Evolutionary conservation across 306 rosid genomes (phyloP).

Genomic region (Cucumis hystrix): DNA sequence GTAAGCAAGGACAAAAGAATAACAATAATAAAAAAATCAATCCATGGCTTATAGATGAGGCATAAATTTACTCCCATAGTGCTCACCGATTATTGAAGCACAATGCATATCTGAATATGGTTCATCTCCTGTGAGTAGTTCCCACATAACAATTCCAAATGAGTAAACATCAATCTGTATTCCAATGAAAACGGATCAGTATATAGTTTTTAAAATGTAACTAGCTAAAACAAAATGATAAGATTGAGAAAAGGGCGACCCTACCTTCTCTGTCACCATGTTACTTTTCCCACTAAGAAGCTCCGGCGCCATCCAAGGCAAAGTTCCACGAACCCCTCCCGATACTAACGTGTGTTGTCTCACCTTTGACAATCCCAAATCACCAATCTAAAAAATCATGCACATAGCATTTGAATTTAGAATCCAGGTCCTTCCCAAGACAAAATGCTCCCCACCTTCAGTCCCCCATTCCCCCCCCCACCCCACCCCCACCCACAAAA

Average conservation of each 20-base stretch:
- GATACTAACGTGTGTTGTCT: constrained; percentile 94
- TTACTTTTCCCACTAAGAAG: constrained; percentile 95
- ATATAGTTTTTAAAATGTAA: not conserved
- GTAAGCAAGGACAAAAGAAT: not conserved
- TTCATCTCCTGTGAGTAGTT: constrained; percentile 88
- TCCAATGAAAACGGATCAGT: not conserved
- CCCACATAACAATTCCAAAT: constrained; percentile 99
- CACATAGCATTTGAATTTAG: constrained; percentile 5
- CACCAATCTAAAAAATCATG: constrained; percentile 63
- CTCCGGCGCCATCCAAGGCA: constrained; percentile 99
- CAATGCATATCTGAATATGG: constrained; percentile 96
- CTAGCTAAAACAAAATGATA: not conserved
- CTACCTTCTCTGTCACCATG: constrained; percentile 95
- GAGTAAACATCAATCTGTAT: constrained; percentile 96
- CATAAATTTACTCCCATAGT: not conserved
- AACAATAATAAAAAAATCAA: not conserved
- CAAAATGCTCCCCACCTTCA: not conserved
- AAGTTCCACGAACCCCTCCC: constrained; percentile 97
- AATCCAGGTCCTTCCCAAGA: not conserved
- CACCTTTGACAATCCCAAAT: constrained; percentile 95
- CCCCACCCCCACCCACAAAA: too few species aligned
- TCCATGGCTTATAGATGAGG: not conserved
- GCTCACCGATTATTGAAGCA: constrained; percentile 95
- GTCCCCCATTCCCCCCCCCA: too few species aligned
- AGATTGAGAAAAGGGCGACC: not conserved